Base-by-base conservation (phyloP, 805 yeast species). In the Sugiyamaella americana region DNA sequence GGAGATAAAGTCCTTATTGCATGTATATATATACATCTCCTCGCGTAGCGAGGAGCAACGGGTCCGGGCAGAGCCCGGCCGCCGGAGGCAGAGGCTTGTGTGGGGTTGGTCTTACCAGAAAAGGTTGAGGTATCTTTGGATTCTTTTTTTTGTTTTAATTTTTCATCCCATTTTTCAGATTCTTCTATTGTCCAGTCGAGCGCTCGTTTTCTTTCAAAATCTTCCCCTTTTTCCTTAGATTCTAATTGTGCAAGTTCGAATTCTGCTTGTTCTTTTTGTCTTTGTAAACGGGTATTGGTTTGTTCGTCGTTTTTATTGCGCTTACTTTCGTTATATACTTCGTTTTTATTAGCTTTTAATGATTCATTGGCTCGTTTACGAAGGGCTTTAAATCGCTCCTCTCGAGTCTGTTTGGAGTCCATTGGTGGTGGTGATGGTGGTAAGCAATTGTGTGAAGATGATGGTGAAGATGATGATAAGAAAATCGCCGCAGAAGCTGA, bases 181-280 rank as follows among this genome's bases (percentile, higher is more conserved):
- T 84, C 85, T 44, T 78, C 84, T 3, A 82, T 72, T 0, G 84
- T 73, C 64, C 78, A 76, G 46, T 76, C 76, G 74, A 76, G 68
- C 42, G 71, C 75, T 44, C 71, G 66, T 46, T 64, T 58, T 21
- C 78, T 63, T 36, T 71, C 75, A 42, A 57, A 63, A 44, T 69
- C 70, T 35, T 66, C 70, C 0, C 74, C 75, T 10, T 56, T 57
- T 10, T 66, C 69, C 29, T 58, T 51, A 2, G 64, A 53, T 23
- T 68, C 71, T n/a, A 59, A 42, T 45, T 63, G 62, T 2, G 69
- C 70, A 2, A 66, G 56, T 47, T 71, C 74, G 8, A 63, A 61
- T 37, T 66, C 63, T 2, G 73, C 77, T 21, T 58, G 58, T 13
- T 58, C 64, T 44, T 65, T 62, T 34, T 63, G 63, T 19, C 63